Conservation (phyloP, 2,329 filamentous ascomycete species). For the Calonectria ilicicola region DNA sequence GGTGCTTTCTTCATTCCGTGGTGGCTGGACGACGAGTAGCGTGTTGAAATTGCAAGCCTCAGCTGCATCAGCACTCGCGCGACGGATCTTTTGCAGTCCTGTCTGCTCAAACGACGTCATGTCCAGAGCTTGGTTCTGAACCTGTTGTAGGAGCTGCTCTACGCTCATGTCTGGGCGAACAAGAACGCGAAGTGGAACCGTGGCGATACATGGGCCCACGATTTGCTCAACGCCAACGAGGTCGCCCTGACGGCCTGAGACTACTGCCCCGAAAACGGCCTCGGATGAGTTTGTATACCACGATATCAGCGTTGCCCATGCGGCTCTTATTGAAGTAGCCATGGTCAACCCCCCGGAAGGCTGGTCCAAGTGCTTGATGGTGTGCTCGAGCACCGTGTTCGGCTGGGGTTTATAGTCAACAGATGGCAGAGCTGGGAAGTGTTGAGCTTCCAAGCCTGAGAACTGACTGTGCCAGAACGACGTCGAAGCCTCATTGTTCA, state of each 20-base stretch:
- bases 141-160: constrained; percentile 1
- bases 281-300: constrained; percentile 10
- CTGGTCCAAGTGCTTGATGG: background rate
- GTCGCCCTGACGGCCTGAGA: background rate
- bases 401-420: background rate
- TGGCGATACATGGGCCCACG: constrained; percentile 2
- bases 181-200: background rate
- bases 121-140: constrained; percentile 2
- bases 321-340: background rate
- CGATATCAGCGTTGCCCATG: constrained; percentile 2
- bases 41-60: constrained; percentile 10
- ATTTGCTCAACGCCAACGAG: background rate
- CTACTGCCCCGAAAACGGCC: constrained; percentile 4
- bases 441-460: constrained; percentile 2
- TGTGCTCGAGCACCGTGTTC: constrained; percentile 3
- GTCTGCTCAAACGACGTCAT: constrained; percentile 8
- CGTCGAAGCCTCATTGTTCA: background rate
- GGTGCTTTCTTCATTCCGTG: background rate
- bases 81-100: background rate
- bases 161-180: constrained; percentile 10
- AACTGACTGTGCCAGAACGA: constrained; percentile 3
- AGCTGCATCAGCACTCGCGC: background rate
- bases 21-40: constrained; percentile 3
- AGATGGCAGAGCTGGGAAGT: constrained; percentile 6
- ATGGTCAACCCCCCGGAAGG: background rate